These are phyloP conservation scores for Sporothrix sp. DNA, from an alignment of 2,329 filamentous ascomycete genomes.

Conservation along the genomic window DNA sequence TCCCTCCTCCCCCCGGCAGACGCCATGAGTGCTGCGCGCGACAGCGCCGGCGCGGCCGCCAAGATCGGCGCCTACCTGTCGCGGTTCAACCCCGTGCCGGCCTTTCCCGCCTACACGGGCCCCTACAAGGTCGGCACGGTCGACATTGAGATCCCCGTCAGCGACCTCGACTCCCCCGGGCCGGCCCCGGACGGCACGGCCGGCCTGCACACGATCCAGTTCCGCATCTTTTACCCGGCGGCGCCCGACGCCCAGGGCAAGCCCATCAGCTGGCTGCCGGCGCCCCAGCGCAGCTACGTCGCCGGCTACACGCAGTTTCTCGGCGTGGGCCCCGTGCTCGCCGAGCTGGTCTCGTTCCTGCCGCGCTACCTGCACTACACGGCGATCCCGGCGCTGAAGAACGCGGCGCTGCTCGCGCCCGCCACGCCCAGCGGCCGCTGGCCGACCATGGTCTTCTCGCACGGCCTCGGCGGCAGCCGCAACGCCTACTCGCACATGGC, in stretches of 20 bases:
- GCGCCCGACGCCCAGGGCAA: slow-evolving; percentile 41
- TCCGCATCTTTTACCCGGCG: slow-evolving; percentile 74
- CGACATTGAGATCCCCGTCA: slow-evolving; percentile 68
- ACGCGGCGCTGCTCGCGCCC: slow-evolving; percentile 52
- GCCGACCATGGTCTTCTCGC: slow-evolving; percentile 79
- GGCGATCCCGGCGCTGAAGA: slow-evolving; percentile 61
- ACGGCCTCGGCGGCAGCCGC: slow-evolving; percentile 70
- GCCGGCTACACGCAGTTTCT: slow-evolving; percentile 69
- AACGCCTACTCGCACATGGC: slow-evolving; percentile 80
- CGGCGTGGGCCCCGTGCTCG: slow-evolving; percentile 50
- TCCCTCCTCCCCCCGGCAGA: not conserved
- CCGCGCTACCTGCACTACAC: slow-evolving; percentile 65
- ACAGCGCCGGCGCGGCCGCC: slow-evolving; percentile 10
- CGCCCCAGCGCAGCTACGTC: slow-evolving; percentile 64
- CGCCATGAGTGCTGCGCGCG: not conserved
- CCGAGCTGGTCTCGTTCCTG: slow-evolving; percentile 53
- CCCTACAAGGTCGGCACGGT: slow-evolving; percentile 70
- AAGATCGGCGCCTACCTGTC: slow-evolving; percentile 41
- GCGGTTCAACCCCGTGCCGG: slow-evolving; percentile 56
- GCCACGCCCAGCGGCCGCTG: slow-evolving; percentile 45
- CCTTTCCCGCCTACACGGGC: slow-evolving; percentile 66
- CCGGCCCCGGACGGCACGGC: slow-evolving; percentile 42
- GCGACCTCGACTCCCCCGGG: slow-evolving; percentile 45
- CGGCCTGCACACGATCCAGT: slow-evolving; percentile 63
- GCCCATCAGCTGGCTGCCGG: slow-evolving; percentile 65